phyloP scores from a whole-genome alignment of 176 grass and related monocot species.

The Aegilops longissima region DNA sequence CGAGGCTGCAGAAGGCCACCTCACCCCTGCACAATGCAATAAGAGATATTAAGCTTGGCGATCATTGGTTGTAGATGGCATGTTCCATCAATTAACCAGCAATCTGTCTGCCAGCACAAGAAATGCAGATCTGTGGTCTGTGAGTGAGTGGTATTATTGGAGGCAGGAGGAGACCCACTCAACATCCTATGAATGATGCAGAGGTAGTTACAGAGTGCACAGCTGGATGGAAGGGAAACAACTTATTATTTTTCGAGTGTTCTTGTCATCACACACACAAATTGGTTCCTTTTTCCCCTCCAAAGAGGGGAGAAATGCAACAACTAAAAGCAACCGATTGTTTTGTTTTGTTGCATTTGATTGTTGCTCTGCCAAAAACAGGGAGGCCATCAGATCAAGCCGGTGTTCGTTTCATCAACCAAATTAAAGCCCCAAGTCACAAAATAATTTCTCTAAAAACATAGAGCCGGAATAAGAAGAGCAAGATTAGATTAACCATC shows the following conservation, averaged over 20 bases:
- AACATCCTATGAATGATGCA: conserved; percentile 4
- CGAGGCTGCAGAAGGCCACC: conserved; percentile 80
- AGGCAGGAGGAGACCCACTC: conserved; percentile 31
- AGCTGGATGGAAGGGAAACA: conserved; percentile 26
- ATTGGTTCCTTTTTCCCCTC: neutral
- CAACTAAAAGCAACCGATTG: conserved; percentile 12
- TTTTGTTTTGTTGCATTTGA: conserved; percentile 8
- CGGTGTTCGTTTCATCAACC: neutral
- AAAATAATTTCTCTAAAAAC: neutral
- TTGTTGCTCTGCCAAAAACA: neutral
- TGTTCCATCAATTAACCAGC: neutral
- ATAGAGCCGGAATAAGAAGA: neutral
- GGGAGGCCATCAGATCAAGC: neutral
- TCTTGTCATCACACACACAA: neutral
- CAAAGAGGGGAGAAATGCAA: neutral
- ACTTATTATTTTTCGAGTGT: neutral
- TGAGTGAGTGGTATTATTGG: neutral
- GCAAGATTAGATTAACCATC: neutral
- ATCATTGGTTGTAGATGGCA: neutral
- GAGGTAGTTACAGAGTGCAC: neutral
- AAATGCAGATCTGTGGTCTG: neutral
- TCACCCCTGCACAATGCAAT: conserved; percentile 61
- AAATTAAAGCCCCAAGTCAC: too few relatives aligned
- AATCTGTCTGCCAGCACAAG: neutral
- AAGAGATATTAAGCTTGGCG: neutral